These are phyloP conservation scores for Globisporangium cederbergense DNA, from an alignment of 352 stramenopile species.

Conservation along the genomic window DNA sequence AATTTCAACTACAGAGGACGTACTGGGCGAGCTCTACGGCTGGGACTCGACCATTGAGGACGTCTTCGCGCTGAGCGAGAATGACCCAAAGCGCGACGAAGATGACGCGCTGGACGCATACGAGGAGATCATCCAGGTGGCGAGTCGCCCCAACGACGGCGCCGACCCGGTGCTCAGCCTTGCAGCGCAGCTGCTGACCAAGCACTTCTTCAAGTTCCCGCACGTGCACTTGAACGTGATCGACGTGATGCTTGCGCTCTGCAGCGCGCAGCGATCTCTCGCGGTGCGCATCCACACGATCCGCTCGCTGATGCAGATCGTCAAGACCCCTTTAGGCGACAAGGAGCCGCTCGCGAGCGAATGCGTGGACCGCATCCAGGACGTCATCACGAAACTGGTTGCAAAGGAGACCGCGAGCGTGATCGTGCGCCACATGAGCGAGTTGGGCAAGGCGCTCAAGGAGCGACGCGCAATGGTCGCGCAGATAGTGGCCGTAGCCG, in stretches of 20 bases:
- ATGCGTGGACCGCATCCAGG: conserved; percentile 42
- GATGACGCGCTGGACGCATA: conserved; percentile 71
- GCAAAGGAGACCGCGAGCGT: conserved; percentile 47
- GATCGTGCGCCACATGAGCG: conserved; percentile 57
- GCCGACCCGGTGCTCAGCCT: conserved; percentile 57
- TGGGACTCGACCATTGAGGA: conserved; percentile 71
- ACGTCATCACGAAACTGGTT: conserved; percentile 34
- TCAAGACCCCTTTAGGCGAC: conserved; percentile 34
- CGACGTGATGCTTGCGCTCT: conserved; percentile 55
- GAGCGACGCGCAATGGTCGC: conserved; percentile 20
- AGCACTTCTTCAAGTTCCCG: conserved; percentile 76
- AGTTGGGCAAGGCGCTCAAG: conserved; percentile 45
- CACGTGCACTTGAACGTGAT: conserved; percentile 78
- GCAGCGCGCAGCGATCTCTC: conserved; percentile 31
- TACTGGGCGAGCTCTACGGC: conserved; percentile 58
- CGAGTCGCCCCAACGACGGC: conserved; percentile 10
- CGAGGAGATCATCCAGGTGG: conserved; percentile 67
- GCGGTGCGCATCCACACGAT: conserved; percentile 76
- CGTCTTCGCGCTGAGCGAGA: conserved; percentile 34
- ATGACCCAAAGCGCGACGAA: conserved; percentile 60
- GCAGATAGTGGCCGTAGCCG: not conserved
- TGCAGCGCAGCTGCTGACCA: conserved; percentile 66
- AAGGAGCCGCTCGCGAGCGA: conserved; percentile 20
- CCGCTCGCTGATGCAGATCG: conserved; percentile 63
- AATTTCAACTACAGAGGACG: conserved; percentile 27